Base-by-base conservation (phyloP, 306 rosid species). In the Senna tora region DNA sequence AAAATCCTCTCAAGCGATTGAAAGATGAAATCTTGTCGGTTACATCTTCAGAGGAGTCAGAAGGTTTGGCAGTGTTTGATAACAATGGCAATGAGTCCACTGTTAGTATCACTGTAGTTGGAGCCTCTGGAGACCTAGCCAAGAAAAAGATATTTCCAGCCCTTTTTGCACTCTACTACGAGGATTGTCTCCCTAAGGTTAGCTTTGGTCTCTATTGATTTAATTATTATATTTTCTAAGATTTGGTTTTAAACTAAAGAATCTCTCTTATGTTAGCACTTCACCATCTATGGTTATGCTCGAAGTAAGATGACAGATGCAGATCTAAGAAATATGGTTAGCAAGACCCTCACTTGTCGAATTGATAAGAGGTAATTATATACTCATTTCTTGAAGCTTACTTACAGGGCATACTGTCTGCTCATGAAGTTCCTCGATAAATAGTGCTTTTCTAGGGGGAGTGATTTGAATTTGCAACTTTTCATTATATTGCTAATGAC, bases 91-190 rank as follows among this genome's bases (percentile, higher is more conserved):
- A 62, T 52, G 95, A 72, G 59, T 76, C 80, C 50, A 67, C 83
- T 15, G 96, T 89, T 49, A 89, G 96, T 81, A 89, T 92, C 60
- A 89, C 96, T 43, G 92, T 92, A 74, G 96, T 92, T 75, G 97
- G 97, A 67, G 97, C 97, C 63, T 92, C 97, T 14, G 97, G 97
- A 41, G 97, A 92, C 83, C 94, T 92, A 69, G 97, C 97, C 21
- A 92, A 92, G 81, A 92, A 92, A 87, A 92, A 92, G 89, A 92
- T 92, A 72, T 92, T 89, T 76, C 97, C 97, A 0, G 97, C 97
- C 34, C 97, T 92, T 69, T 92, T 92, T 70, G 96, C 97, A 6
- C 96, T 92, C 33, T 89, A 81, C 79, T 92, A 92, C 19, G 97
- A 92, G 94, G 96, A 56, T 53, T 92, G 82, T 76, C 96, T 92